Evolutionary conservation across 2,329 filamentous ascomycete species (phyloP).

Genomic region (Trichoderma asperellum): DNA sequence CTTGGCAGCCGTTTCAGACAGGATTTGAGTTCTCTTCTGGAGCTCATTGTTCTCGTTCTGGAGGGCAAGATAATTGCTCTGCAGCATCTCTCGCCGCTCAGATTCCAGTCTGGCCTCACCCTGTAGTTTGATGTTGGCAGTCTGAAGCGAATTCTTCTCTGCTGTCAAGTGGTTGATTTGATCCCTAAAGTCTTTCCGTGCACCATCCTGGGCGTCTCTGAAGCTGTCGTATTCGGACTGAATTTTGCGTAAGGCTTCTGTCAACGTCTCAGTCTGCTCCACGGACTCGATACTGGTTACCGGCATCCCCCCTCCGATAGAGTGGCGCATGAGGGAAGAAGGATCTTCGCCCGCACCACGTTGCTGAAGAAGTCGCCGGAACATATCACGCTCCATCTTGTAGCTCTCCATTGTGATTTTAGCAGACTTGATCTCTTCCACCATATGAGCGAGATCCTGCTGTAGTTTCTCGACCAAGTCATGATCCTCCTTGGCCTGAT

Average conservation of each 20-base stretch:
- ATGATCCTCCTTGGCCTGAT: constrained; percentile 65
- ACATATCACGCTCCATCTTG: constrained; percentile 95
- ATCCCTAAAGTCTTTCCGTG: constrained; percentile 79
- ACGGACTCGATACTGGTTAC: constrained; percentile 61
- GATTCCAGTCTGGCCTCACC: constrained; percentile 81
- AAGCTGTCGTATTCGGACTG: constrained; percentile 90
- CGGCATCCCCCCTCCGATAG: constrained; percentile 63
- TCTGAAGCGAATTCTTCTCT: constrained; percentile 81
- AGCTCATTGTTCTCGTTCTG: constrained; percentile 85
- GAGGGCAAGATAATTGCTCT: constrained; percentile 81
- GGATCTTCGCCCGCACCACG: constrained; percentile 62
- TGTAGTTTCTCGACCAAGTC: constrained; percentile 75
- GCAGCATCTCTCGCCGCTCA: constrained; percentile 86
- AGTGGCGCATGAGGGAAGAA: constrained; percentile 71
- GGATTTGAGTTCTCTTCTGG: constrained; percentile 75
- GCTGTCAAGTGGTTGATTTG: constrained; percentile 80
- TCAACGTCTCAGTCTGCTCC: constrained; percentile 65
- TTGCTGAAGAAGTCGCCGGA: constrained; percentile 89
- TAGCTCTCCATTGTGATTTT: constrained; percentile 87
- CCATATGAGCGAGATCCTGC: constrained; percentile 72
- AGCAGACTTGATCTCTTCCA: constrained; percentile 83
- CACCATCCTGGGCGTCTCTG: constrained; percentile 80
- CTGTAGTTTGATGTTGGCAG: constrained; percentile 76
- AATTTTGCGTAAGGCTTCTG: constrained; percentile 80
- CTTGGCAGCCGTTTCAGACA: constrained; percentile 83